Evolutionary conservation across 495 filamentous ascomycete genomes (phyloP).

Genomic region (Trichoderma virens): DNA sequence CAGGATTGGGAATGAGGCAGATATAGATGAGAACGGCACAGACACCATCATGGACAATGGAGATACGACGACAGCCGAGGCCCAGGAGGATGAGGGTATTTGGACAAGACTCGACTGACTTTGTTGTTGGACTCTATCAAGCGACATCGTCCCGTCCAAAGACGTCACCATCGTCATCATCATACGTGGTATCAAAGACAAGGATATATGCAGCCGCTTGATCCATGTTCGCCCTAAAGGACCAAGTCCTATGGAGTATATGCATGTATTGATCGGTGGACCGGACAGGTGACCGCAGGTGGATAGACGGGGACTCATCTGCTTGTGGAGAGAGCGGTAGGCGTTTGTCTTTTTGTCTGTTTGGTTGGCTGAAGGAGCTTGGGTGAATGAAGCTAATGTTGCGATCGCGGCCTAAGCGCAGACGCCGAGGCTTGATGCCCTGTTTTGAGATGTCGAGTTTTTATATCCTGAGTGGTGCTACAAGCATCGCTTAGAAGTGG

Average conservation of each 20-base stretch:
- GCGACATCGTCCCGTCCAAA: neutral
- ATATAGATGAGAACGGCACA: no score
- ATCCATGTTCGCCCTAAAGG: neutral
- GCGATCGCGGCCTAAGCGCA: conserved; percentile 1
- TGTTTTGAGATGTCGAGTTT: neutral
- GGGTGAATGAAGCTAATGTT: neutral
- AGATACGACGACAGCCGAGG: no score
- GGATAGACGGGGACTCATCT: neutral
- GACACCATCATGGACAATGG: no score
- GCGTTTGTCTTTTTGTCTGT: neutral
- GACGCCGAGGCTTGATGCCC: neutral
- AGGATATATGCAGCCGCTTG: neutral
- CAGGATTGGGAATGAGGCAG: no score
- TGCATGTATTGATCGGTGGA: neutral
- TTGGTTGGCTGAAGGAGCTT: neutral
- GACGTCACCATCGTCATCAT: conserved; percentile 3
- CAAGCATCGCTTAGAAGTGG: no score
- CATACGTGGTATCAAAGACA: neutral
- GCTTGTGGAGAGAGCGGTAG: neutral
- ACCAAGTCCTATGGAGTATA: neutral
- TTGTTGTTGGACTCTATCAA: neutral
- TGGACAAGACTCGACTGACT: neutral
- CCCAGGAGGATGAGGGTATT: neutral
- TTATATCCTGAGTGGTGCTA: no score
- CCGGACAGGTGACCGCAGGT: neutral